Evolutionary conservation across 2,329 filamentous ascomycete genomes (phyloP).

Genomic region (Botrytis pseudocinerea): DNA sequence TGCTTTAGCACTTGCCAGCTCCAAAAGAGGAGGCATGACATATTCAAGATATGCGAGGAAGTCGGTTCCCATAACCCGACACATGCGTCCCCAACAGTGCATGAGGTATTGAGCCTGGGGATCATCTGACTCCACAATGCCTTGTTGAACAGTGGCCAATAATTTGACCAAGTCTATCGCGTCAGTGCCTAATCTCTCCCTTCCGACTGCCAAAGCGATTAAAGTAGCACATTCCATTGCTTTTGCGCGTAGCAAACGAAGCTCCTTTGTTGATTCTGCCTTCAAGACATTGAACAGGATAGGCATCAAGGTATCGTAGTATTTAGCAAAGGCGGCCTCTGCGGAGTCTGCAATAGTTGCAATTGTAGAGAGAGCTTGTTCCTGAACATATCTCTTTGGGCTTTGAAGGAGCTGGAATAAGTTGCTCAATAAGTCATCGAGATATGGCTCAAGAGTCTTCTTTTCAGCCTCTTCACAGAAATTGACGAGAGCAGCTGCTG

Average conservation of each 20-base stretch:
- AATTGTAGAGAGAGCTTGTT: conserved; percentile 96
- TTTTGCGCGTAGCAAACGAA: conserved; percentile 86
- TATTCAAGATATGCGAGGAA: conserved; percentile 90
- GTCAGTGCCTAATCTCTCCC: conserved; percentile 85
- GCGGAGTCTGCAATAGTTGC: conserved; percentile 98
- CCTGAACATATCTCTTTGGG: conserved; percentile 93
- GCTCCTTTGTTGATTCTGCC: conserved; percentile 91
- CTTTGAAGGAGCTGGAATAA: conserved; percentile 87
- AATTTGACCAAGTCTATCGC: conserved; percentile 85
- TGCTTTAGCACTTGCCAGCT: conserved; percentile 90
- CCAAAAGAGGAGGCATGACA: conserved; percentile 91
- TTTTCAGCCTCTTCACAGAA: conserved; percentile 99
- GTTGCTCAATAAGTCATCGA: conserved; percentile 81
- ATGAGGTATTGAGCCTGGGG: conserved; percentile 96
- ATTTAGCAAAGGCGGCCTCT: conserved; percentile 90
- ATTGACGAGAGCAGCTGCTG: conserved; percentile 95
- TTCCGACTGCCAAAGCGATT: conserved; percentile 92
- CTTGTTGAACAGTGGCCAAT: conserved; percentile 81
- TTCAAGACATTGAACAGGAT: conserved; percentile 85
- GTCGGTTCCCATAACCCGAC: conserved; percentile 83
- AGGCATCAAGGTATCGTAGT: conserved; percentile 96
- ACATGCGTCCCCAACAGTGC: conserved; percentile 99
- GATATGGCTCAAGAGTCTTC: conserved; percentile 84
- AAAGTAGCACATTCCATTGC: conserved; percentile 99
- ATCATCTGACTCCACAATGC: conserved; percentile 87